Evolutionary conservation across 805 yeast genomes (phyloP).

Genomic region (Blastobotrys attinorum): DNA sequence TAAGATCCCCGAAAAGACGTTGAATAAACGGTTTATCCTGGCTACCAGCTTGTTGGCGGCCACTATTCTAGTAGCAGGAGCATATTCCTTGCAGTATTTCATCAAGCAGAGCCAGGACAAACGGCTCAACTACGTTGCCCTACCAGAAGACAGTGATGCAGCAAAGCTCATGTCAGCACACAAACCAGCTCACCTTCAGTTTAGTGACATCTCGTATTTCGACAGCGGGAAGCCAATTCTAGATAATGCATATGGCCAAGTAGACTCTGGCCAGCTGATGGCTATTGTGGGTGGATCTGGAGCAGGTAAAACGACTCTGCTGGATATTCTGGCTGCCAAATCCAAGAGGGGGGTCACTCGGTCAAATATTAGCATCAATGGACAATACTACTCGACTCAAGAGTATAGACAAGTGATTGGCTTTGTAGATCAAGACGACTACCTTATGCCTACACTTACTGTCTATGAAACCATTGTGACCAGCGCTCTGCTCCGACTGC

Average conservation of each 20-base stretch:
- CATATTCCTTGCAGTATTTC: constrained; percentile 11
- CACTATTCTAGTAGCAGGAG: constrained; percentile 13
- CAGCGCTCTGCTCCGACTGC: constrained; percentile 83
- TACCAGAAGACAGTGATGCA: constrained; percentile 34
- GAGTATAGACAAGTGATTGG: constrained; percentile 68
- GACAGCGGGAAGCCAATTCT: constrained; percentile 46
- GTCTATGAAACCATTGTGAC: constrained; percentile 93
- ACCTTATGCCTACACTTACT: constrained; percentile 81
- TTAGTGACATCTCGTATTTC: constrained; percentile 63
- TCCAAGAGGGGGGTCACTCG: constrained; percentile 62
- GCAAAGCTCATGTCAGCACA: constrained; percentile 46
- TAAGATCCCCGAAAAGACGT: constrained; percentile 47
- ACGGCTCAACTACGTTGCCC: constrained; percentile 13
- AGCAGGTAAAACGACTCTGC: constrained; percentile 91
- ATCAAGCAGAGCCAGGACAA: constrained; percentile 13
- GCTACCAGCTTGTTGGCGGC: constrained; percentile 20
- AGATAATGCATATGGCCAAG: constrained; percentile 61
- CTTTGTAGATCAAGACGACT: constrained; percentile 95
- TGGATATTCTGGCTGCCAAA: constrained; percentile 87
- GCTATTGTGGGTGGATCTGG: constrained; percentile 99
- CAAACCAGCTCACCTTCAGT: constrained; percentile 65
- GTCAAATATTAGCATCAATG: constrained; percentile 75
- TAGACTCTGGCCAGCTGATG: constrained; percentile 77
- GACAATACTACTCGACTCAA: constrained; percentile 33
- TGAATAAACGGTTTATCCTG: constrained; percentile 17